Base-by-base conservation (phyloP, 768 basidiomycete genomes). In the Leccinum variicolor region DNA sequence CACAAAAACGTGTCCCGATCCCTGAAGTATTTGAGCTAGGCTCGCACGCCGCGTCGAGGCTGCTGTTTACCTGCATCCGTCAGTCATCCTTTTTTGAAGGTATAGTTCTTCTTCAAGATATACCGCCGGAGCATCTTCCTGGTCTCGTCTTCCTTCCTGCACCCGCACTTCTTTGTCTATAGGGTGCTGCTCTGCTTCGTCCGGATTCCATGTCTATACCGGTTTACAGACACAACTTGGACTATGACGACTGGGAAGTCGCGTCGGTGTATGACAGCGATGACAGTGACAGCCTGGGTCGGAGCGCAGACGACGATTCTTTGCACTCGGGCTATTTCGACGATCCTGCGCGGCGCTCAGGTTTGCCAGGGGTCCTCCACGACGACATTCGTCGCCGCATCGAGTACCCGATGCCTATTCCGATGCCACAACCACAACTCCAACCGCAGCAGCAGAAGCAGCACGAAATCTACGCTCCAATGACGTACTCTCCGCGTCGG, bases 211-310 rank as follows among this genome's bases (percentile, higher is more conserved):
- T 71, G 66, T n/a, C 56, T 46, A 69, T 70, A 23, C 69, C 69
- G 21, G 26, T 70, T 19, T 70, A 57, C 45, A 65, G 69, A 36
- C 69, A 70, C 49, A 70, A 71, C 34, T 25, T 52, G 39, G 19
- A 53, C 34, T 55, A 62, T 47, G 60, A 65, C 26, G 69, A 70
- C 57, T 70, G 69, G 69, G 69, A 70, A 54, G 56, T 71, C 50
- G 69, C 67, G 19, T 70, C 69, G 31, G 59, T 65, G 25, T 70
- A 70, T 53, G 59, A 63, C 46, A 70, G 69, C 54, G 69, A 70
- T 58, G 69, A 67, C 55, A 63, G 69, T 58, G 63, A 60, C 47
- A 71, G 63, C 29, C 31, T 63, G 19, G 66, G 62, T 7, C 60
- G 65, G 15, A 71, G 69, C 43, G 54, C 19, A 51, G 67, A 57